Percentiles rank a stretch among this genome's conserved stretches.
Conservation (phyloP, 164 flowering plant species). For the Houttuynia cordata region DNA sequence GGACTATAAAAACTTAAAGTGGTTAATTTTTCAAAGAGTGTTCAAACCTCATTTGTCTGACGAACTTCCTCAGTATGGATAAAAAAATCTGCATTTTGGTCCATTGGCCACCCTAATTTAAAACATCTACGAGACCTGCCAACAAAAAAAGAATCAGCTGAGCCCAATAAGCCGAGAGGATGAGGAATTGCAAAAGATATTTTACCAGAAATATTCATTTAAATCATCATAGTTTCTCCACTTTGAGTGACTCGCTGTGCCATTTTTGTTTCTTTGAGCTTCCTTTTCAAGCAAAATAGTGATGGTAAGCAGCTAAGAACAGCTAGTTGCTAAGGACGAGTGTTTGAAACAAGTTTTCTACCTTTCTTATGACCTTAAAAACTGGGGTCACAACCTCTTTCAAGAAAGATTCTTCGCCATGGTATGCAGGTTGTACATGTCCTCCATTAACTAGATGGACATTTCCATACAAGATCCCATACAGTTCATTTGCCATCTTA, state of each 20-base stretch:
- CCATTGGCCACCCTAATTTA: slow-evolving; percentile 76
- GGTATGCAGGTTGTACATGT: slow-evolving; percentile 26
- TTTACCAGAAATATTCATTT: slow-evolving; percentile 96
- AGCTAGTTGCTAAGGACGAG: neutral
- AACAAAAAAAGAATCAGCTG: neutral
- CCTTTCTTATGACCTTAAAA: slow-evolving; percentile 68
- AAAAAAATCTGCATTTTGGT: slow-evolving; percentile 60
- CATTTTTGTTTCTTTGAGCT: slow-evolving; percentile 72
- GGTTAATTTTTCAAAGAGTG: neutral
- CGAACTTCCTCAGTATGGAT: slow-evolving; percentile 40
- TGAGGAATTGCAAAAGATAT: neutral
- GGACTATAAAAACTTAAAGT: neutral
- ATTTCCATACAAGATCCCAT: slow-evolving; percentile 40
- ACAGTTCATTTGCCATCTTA: slow-evolving; percentile 78
- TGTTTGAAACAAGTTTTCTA: slow-evolving; percentile 11
- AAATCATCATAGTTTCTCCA: slow-evolving; percentile 99
- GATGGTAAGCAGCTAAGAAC: slow-evolving; percentile 3
- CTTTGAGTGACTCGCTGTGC: slow-evolving; percentile 80
- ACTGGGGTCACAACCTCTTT: slow-evolving; percentile 72
- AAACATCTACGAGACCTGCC: slow-evolving; percentile 72
- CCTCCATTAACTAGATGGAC: slow-evolving; percentile 50
- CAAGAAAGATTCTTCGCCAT: slow-evolving; percentile 67
- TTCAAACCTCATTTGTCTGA: slow-evolving; percentile 15
- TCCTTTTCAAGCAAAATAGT: slow-evolving; percentile 46
- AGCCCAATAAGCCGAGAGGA: neutral